Conservation (phyloP, 345 rosid species). For the thale cress (Arabidopsis thaliana) region DNA sequence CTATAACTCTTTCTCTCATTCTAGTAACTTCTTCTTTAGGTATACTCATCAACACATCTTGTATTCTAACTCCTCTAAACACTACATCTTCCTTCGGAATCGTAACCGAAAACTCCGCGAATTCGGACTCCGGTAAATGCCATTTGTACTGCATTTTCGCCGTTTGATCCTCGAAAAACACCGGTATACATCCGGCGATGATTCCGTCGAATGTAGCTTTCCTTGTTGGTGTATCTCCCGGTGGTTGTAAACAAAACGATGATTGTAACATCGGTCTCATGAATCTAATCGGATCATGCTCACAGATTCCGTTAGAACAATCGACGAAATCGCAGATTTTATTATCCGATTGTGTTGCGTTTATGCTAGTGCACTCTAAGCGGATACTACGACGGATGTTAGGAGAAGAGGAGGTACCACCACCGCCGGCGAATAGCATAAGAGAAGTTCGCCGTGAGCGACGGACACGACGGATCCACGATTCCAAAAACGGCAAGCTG, state of each 20-base stretch:
- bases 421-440: conserved; percentile 89
- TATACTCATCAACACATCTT: conserved; percentile 75
- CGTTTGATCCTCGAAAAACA: conserved; percentile 81
- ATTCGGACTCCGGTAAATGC: conserved; percentile 71
- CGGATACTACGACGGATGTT: conserved; percentile 88
- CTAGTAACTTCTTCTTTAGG: conserved; percentile 62
- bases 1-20: conserved; percentile 73
- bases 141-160: conserved; percentile 77
- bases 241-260: conserved; percentile 87
- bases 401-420: conserved; percentile 63
- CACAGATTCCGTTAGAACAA: conserved; percentile 89
- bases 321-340: conserved; percentile 78
- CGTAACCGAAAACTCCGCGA: conserved; percentile 61
- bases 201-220: conserved; percentile 85
- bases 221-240: conserved; percentile 87
- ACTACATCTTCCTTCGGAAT: conserved; percentile 90
- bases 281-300: conserved; percentile 80
- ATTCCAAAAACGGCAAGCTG: conserved; percentile 57
- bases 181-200: conserved; percentile 89
- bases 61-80: conserved; percentile 62
- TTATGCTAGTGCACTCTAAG: conserved; percentile 62
- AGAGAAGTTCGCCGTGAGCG: conserved; percentile 59
- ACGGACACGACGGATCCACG: conserved; percentile 72
- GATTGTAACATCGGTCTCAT: conserved; percentile 84
- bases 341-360: conserved; percentile 9